These are phyloP conservation scores for Cubamyces lactineus DNA, from an alignment of 768 basidiomycete genomes.

Conservation along the genomic window DNA sequence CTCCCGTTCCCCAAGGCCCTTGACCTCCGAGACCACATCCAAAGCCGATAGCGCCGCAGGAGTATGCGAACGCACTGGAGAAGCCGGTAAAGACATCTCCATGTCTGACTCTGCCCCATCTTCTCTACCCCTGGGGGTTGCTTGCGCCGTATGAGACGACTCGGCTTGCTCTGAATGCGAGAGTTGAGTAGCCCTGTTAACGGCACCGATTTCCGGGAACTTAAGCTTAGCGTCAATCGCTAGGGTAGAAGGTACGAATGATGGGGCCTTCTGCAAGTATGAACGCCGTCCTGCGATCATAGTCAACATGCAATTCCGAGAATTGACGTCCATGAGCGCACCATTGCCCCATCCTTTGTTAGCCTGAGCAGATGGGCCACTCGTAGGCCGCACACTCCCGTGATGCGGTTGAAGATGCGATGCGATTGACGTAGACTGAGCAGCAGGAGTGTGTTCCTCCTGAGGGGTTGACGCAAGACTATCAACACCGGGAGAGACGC, in stretches of 20 bases:
- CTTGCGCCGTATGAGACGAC: not conserved
- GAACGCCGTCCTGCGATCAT: slow-evolving; percentile 4
- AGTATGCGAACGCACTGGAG: slow-evolving; percentile 9
- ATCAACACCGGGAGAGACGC: not conserved
- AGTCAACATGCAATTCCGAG: not conserved
- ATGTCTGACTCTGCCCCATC: slow-evolving; percentile 24
- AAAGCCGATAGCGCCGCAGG: not conserved
- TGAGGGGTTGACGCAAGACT: slow-evolving; percentile 4
- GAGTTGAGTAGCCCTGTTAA: not conserved
- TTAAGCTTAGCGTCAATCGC: slow-evolving; percentile 18
- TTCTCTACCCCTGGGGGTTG: not conserved
- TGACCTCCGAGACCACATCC: slow-evolving; percentile 11
- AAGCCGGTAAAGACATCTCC: slow-evolving; percentile 22
- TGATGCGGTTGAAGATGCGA: not conserved
- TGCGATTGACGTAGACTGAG: not conserved
- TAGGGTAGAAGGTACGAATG: slow-evolving; percentile 22
- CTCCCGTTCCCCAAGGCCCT: slow-evolving; percentile 4
- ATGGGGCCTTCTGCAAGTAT: slow-evolving; percentile 10
- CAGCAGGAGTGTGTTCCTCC: not conserved
- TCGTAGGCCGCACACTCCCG: not conserved
- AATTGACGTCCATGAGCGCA: not conserved
- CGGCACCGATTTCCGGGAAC: slow-evolving; percentile 4
- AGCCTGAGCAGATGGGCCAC: not conserved
- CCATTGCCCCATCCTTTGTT: not conserved
- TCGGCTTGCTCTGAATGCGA: no score